Evolutionary conservation across 352 stramenopile genomes (phyloP), one percentile per base, ranked within the genome.

Genomic region (Phytophthora sansomeana): DNA sequence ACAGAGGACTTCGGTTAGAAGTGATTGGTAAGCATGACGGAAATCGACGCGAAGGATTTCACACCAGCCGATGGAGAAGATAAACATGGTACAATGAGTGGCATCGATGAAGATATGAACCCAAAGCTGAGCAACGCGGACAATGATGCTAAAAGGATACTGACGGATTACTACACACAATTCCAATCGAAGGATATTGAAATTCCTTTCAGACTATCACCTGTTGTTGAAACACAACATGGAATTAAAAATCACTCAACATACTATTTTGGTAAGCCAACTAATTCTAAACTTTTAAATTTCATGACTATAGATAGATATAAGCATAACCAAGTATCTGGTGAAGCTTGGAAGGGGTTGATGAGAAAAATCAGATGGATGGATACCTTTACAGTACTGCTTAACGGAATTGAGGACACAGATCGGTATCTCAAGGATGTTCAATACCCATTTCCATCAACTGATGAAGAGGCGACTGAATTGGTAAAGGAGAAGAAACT

Each of bases 21-120:
- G 8, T 55, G 11, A 32, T 44, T 10, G 32, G 48, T 43, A 9
- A 39, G 21, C 5, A 50, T 4, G 29, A 51, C 16, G n/a, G 16
- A 47, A 63, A 56, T 50, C 24, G 35, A 54, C 10, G 30, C 17
- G 17, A 35, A 50, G 0, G 56, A 56, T 42, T 55, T 55, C 32
- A 55, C 48, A 19, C 6, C 14, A 44, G 47, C 14, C 17, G 32
- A 14, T 32, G 55, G 33, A 19, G 43, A 63, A 24, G 30, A 32
- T 13, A 21, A 16, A 10, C 44, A 63, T n/a, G 55, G 55, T 6
- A 46, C 36, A 43, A 54, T 48, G 35, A 26, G 4, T 50, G 56
- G 56, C 30, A 14, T 55, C 19, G 56, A 63, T 63, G 56, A 50
- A 33, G 56, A 55, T 53, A 63, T 50, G 33, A 17, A 63, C 43